Conservation (phyloP, 441 rosid genomes). For the Theobroma grandiflorum region DNA sequence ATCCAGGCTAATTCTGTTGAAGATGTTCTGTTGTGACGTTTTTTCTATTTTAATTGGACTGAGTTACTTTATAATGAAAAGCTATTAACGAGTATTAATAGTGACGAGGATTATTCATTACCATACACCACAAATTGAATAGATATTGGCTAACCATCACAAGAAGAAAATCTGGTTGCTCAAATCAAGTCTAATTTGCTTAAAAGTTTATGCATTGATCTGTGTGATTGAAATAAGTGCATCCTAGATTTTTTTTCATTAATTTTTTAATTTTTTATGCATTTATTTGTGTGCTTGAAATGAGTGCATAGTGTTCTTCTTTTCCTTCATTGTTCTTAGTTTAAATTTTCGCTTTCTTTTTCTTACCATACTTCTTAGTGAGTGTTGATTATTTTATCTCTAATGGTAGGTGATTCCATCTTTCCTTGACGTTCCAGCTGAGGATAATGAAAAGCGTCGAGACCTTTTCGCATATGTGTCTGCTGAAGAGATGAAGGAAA, state of each 20-base stretch:
- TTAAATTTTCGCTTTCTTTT: not conserved
- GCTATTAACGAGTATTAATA: too few species aligned
- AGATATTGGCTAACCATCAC: too few species aligned
- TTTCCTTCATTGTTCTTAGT: not conserved
- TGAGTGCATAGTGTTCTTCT: not conserved
- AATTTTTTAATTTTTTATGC: not conserved
- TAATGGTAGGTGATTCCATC: slow-evolving; percentile 84
- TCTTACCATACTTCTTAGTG: not conserved
- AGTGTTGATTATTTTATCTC: slow-evolving; percentile 28
- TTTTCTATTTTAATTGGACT: too few species aligned
- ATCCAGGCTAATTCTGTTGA: not conserved
- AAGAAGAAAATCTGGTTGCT: too few species aligned
- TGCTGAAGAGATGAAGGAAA: slow-evolving; percentile 49
- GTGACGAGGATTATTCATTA: too few species aligned
- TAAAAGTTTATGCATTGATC: not conserved
- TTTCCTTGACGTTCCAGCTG: slow-evolving; percentile 48
- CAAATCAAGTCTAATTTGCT: not conserved
- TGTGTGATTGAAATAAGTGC: not conserved
- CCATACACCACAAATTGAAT: too few species aligned
- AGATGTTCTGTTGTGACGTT: not conserved
- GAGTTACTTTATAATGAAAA: too few species aligned
- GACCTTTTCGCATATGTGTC: slow-evolving; percentile 78
- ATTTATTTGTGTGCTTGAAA: not conserved
- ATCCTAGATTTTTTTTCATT: not conserved
- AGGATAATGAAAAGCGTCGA: slow-evolving; percentile 39